phyloP scores from a whole-genome alignment of 1,284 basidiomycete genomes.

The Paramarasmius palmivorus region DNA sequence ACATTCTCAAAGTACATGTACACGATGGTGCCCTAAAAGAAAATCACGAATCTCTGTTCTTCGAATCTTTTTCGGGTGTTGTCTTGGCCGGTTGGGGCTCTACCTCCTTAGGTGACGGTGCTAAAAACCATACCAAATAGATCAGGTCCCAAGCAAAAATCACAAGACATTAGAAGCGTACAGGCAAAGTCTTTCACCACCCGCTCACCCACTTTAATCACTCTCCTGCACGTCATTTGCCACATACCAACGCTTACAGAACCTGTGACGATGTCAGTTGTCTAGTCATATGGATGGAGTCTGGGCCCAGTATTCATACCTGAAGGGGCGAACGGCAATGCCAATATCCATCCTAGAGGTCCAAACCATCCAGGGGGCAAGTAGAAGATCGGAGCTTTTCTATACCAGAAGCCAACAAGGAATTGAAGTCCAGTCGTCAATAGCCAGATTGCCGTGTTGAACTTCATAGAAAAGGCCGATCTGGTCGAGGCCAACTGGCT shows the following conservation, averaged over 20 bases:
- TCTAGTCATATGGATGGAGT: background rate
- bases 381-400: conserved; percentile 87
- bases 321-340: conserved; percentile 79
- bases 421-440: conserved; percentile 85
- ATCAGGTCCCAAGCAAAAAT: background rate
- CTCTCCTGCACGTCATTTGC: conserved; percentile 86
- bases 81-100: background rate
- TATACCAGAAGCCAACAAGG: conserved; percentile 85
- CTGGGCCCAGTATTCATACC: conserved; percentile 40
- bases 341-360: conserved; percentile 79
- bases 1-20: background rate
- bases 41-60: background rate
- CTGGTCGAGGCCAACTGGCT: conserved; percentile 64
- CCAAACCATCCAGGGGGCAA: conserved; percentile 88
- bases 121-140: background rate
- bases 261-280: conserved; percentile 43
- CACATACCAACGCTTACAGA: conserved; percentile 88
- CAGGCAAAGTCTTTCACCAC: conserved; percentile 59
- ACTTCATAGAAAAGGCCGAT: conserved; percentile 70
- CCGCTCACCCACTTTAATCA: conserved; percentile 70
- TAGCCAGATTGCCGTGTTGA: conserved; percentile 77
- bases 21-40: background rate
- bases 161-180: conserved; percentile 21
- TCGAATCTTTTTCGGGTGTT: background rate
- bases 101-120: conserved; percentile 1